phyloP scores from a whole-genome alignment of 306 rosid species.

The Trifolium repens region DNA sequence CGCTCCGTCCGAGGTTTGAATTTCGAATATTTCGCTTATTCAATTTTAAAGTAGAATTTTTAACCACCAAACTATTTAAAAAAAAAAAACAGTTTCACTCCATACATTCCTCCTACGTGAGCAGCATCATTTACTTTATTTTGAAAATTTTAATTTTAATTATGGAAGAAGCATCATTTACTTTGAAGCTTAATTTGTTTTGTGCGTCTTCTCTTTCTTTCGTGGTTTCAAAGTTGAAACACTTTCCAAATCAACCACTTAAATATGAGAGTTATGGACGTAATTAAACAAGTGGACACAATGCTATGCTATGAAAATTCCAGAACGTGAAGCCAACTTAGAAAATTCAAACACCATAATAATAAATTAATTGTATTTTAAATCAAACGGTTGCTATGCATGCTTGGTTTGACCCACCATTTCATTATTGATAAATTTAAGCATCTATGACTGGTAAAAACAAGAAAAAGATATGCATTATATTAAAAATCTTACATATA shows the following conservation, averaged over 20 bases:
- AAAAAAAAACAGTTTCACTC: no score
- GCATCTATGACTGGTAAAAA: conserved; percentile 38
- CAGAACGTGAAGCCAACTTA: background rate
- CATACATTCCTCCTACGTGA: no score
- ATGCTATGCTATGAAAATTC: background rate
- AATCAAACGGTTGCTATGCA: background rate
- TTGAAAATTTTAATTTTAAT: no score
- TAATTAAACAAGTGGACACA: background rate
- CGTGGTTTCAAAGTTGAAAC: background rate
- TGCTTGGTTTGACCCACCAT: background rate
- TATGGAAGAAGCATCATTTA: no score
- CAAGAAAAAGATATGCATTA: background rate
- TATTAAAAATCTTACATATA: no score
- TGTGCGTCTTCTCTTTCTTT: background rate
- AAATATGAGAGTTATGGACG: background rate
- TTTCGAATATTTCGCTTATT: no score
- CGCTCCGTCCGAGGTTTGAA: no score
- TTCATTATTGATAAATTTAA: background rate
- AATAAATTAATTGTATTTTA: background rate
- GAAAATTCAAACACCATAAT: background rate
- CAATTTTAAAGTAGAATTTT: no score
- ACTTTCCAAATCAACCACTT: background rate
- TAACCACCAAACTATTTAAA: no score
- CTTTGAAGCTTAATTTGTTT: background rate
- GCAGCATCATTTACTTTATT: no score